Conservation (phyloP, 116 monocot species). For the Zostera marina region DNA sequence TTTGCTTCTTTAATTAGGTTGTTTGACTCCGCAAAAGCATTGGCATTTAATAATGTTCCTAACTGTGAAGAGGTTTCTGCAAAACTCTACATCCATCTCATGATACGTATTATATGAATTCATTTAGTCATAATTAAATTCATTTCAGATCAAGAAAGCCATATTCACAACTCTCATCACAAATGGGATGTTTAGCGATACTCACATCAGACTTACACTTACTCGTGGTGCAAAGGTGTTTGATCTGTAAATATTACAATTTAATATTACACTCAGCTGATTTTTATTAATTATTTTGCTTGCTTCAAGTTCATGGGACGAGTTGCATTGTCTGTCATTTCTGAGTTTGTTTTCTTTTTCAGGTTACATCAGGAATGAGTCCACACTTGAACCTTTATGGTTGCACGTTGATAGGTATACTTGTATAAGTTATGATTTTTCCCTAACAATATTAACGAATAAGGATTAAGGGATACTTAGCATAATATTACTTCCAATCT, state of each 20-base stretch:
- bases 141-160: slow-evolving; percentile 62
- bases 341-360: background rate
- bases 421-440: background rate
- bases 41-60: slow-evolving; percentile 82
- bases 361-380: slow-evolving; percentile 99
- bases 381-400: slow-evolving; percentile 91
- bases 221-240: slow-evolving; percentile 96
- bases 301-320: too few relatives aligned
- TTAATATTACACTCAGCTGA: too few relatives aligned
- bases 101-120: background rate
- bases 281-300: too few relatives aligned
- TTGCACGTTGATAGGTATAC: slow-evolving; percentile 84
- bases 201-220: slow-evolving; percentile 84
- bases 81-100: background rate
- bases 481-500: background rate
- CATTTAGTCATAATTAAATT: too few relatives aligned
- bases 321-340: too few relatives aligned
- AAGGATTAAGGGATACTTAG: too few relatives aligned
- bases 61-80: slow-evolving; percentile 26
- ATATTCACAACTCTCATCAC: slow-evolving; percentile 79
- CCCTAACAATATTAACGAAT: background rate
- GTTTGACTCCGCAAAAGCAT: slow-evolving; percentile 88
- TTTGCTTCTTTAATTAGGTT: slow-evolving; percentile 25
- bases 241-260: too few relatives aligned
- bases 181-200: slow-evolving; percentile 91